A percentile compares a stretch with the other conserved stretches of the same genome.
Conservation (phyloP, 2,329 filamentous ascomycete genomes). For the Aspergillus intermedius region DNA sequence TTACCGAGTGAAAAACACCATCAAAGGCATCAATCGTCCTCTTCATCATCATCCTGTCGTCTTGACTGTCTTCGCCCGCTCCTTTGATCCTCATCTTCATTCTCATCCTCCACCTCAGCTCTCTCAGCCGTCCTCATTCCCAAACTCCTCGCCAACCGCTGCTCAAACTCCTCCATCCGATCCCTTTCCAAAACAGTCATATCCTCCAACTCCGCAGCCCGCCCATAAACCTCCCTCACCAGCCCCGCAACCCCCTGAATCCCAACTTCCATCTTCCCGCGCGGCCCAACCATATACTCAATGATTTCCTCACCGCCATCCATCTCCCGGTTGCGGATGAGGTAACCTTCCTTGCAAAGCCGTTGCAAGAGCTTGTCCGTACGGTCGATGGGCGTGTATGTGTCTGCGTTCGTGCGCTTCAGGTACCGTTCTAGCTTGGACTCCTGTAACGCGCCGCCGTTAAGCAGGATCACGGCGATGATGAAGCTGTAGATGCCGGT, state of each 20-base stretch:
- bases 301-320: conserved; percentile 66
- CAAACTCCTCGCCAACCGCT: conserved; percentile 57
- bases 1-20: neutral
- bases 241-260: conserved; percentile 67
- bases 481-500: conserved; percentile 73
- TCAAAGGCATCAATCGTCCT: neutral
- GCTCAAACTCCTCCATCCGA: conserved; percentile 51
- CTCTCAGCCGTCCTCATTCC: conserved; percentile 38
- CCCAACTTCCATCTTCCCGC: conserved; percentile 79
- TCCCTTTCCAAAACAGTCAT: conserved; percentile 11
- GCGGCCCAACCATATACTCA: conserved; percentile 77
- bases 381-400: conserved; percentile 65
- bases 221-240: conserved; percentile 52
- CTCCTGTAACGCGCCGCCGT: conserved; percentile 67
- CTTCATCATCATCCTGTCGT: neutral
- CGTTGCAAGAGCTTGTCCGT: conserved; percentile 68
- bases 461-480: conserved; percentile 67
- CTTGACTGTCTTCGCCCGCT: no score
- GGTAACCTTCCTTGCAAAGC: conserved; percentile 76
- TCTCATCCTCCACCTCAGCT: conserved; percentile 2
- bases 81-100: conserved; percentile 3
- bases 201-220: conserved; percentile 15
- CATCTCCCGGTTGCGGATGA: conserved; percentile 66
- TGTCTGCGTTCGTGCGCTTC: conserved; percentile 65
- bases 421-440: conserved; percentile 72